Base-by-base conservation (phyloP, 768 basidiomycete species). In the Tricholomella constricta region DNA sequence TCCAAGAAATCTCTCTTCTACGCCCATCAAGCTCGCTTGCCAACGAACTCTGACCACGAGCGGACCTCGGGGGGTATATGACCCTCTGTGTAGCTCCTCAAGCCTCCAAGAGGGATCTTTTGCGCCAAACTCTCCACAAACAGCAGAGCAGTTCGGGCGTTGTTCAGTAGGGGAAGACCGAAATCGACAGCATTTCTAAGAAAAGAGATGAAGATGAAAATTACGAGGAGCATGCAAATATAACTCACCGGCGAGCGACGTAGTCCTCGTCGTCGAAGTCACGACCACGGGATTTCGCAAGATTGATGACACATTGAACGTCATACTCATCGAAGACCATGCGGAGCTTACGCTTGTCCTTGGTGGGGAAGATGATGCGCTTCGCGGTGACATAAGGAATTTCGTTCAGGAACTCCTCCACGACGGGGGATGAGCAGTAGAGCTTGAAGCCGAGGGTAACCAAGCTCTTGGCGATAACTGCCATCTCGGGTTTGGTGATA, bases 251-350 rank as follows among this genome's bases (percentile, higher is more conserved):
- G 66, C 97, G 83, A 49, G 97, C 96, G 42, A 98, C 95, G 63
- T 99, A 99, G 62, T 98, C 94, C 66, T 98, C 92, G 66, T 98
- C 97, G 11, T 84, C 77, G 11, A 86, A 83, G 61, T 85, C 83
- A 36, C 73, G 75, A 29, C 88, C 95, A 6, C 94, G 86, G 49
- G 82, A 73, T 63, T 86, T 84, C 10, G 96, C 88, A 46, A 99
- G 80, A 74, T 98, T 98, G 72, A 98, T 85, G 37, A 99, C 97
- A 42, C 85, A 88, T 64, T 94, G 89, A 61, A 99, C 96, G 59
- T 98, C 91, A 69, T 88, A 89, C 70, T 96, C 90, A 68, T 93
- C 91, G 57, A 92, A 95, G 11, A 96, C 96, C 67, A 94, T 88
- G 31, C 92, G 88, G 14, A 98, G 78, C 70, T 91, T 94, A 43